These are phyloP conservation scores for Dictyophora rubrovolvata DNA, from an alignment of 768 basidiomycete species.

Conservation along the genomic window DNA sequence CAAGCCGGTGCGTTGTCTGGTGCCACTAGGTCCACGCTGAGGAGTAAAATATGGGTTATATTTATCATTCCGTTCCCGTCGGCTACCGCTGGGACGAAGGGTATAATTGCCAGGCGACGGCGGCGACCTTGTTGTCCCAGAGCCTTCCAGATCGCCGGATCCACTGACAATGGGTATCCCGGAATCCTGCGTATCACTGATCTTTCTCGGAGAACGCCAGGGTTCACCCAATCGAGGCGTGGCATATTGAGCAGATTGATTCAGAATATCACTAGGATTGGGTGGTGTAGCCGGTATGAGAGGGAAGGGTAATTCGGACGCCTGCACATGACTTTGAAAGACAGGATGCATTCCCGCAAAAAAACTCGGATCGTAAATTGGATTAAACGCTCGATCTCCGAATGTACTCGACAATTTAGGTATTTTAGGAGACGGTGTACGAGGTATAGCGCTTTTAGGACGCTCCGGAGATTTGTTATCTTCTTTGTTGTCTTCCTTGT, in stretches of 20 bases:
- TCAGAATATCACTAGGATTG: neutral
- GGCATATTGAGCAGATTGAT: neutral
- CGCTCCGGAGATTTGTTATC: neutral
- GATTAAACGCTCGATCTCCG: neutral
- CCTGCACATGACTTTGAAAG: neutral
- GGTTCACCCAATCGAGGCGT: constrained; percentile 1
- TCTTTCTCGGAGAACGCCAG: neutral
- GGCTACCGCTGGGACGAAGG: neutral
- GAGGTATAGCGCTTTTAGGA: neutral
- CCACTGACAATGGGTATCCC: neutral
- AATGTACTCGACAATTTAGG: neutral
- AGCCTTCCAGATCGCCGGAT: neutral
- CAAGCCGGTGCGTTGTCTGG: neutral
- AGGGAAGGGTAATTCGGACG: neutral
- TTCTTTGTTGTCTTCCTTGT: neutral
- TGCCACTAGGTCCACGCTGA: neutral
- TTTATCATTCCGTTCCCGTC: constrained; percentile 1
- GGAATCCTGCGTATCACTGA: neutral
- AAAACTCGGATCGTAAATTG: neutral
- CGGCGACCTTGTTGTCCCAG: neutral
- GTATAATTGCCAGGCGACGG: neutral
- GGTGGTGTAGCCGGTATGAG: neutral
- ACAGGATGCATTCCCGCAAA: neutral
- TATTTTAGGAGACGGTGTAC: neutral
- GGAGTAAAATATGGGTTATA: constrained; percentile 6